phyloP scores from a whole-genome alignment of 176 grass and related monocot species.

The Rhipidocladum racemiflorum region DNA sequence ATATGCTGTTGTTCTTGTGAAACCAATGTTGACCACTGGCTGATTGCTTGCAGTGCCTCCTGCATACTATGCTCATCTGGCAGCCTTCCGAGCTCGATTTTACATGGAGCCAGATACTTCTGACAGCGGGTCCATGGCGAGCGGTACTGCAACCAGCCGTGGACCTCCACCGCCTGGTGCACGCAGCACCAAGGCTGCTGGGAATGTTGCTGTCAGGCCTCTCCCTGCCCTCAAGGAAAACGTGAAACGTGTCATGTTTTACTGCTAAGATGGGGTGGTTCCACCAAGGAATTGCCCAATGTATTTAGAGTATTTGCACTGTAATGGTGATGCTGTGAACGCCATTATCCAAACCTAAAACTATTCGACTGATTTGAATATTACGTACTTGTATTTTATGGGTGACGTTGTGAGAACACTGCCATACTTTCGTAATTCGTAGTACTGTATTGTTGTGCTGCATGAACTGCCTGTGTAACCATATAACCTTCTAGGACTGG shows the following conservation, averaged over 20 bases:
- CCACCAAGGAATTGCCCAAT: not conserved
- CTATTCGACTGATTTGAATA: not conserved
- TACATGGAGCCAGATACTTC: constrained; percentile 91
- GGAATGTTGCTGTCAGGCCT: constrained; percentile 79
- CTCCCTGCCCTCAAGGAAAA: constrained; percentile 90
- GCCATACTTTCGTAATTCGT: too few species aligned
- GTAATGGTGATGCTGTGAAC: not conserved
- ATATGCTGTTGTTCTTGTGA: not conserved
- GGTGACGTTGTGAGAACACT: not conserved
- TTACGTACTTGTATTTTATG: not conserved
- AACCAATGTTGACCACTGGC: not conserved
- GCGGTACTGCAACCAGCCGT: constrained; percentile 46
- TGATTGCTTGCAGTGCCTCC: constrained; percentile 67
- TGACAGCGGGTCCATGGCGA: constrained; percentile 75
- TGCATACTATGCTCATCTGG: constrained; percentile 87
- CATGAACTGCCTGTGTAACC: constrained; percentile 7
- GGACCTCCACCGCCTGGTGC: constrained; percentile 37
- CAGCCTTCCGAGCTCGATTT: constrained; percentile 81
- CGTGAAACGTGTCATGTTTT: constrained; percentile 90
- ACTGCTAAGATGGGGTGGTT: constrained; percentile 56
- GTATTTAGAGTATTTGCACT: not conserved
- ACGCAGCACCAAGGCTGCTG: constrained; percentile 47
- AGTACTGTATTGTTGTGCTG: not conserved
- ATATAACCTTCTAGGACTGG: not conserved
- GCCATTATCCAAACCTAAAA: not conserved